These are phyloP conservation scores for Clarireedia monteithiana DNA, from an alignment of 2,329 filamentous ascomycete species.

Conservation along the genomic window DNA sequence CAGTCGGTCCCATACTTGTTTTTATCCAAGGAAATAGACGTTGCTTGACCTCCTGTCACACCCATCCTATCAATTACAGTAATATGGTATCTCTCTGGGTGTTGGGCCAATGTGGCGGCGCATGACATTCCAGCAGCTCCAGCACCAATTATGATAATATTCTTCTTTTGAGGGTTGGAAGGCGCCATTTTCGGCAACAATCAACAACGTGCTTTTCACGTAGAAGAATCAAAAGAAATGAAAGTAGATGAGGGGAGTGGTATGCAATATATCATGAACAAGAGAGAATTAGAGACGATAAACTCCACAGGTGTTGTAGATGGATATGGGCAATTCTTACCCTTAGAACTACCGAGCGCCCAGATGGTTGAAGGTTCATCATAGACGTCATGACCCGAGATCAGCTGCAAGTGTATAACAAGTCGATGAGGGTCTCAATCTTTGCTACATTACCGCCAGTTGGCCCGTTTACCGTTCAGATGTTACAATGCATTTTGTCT, in stretches of 20 bases:
- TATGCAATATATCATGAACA: not conserved
- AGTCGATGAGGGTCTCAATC: too few relatives aligned
- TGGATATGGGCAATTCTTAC: too few relatives aligned
- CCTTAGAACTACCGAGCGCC: too few relatives aligned
- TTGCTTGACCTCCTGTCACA: constrained; percentile 54
- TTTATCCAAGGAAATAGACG: constrained; percentile 50
- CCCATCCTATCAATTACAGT: constrained; percentile 52
- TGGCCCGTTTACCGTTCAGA: too few relatives aligned
- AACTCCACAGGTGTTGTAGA: not conserved
- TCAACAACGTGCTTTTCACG: too few relatives aligned
- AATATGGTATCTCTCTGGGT: constrained; percentile 57
- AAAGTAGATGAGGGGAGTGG: not conserved
- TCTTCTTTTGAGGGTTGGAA: constrained; percentile 30
- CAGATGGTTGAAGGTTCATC: not conserved
- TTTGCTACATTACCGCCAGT: too few relatives aligned
- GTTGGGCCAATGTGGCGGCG: constrained; percentile 57
- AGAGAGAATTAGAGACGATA: not conserved
- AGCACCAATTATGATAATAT: constrained; percentile 52
- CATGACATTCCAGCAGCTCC: constrained; percentile 56
- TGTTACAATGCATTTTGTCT: too few relatives aligned
- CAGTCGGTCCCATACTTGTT: constrained; percentile 48
- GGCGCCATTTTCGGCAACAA: not conserved
- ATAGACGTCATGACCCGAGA: constrained; percentile 1
- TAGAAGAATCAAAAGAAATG: not conserved
- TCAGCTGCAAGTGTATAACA: not conserved